Evolutionary conservation across 306 rosid species (phyloP).

Genomic region (Urtica urens): DNA sequence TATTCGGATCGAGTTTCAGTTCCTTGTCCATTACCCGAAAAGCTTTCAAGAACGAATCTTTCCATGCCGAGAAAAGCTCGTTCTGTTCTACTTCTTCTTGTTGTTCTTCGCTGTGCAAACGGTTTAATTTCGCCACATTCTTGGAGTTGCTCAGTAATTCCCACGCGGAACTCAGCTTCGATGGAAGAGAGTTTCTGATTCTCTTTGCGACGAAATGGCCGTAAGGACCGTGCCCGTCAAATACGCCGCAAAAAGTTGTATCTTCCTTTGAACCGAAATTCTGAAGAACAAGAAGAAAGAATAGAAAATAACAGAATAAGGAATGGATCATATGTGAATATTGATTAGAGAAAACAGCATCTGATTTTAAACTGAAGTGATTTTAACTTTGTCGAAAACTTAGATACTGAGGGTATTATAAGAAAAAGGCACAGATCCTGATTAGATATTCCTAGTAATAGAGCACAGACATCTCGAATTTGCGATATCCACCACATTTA

Average conservation of each 20-base stretch:
- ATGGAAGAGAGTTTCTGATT: constrained; percentile 71
- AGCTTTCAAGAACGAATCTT: constrained; percentile 51
- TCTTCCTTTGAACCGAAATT: constrained; percentile 44
- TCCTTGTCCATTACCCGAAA: constrained; percentile 68
- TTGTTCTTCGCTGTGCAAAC: constrained; percentile 9
- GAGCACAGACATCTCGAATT: too few species aligned
- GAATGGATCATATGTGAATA: too few species aligned
- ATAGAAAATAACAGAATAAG: too few species aligned
- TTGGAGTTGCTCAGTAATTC: constrained; percentile 18
- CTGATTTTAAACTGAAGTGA: too few species aligned
- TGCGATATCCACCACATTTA: too few species aligned
- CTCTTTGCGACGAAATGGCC: constrained; percentile 77
- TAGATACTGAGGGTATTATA: too few species aligned
- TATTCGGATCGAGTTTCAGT: constrained; percentile 44
- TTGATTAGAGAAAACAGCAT: too few species aligned
- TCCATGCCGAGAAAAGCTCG: constrained; percentile 24
- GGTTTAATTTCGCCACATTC: constrained; percentile 21
- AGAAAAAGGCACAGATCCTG: too few species aligned
- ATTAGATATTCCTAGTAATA: too few species aligned
- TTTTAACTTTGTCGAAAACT: too few species aligned
- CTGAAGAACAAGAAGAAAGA: constrained; percentile 18
- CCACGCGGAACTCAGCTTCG: constrained; percentile 53
- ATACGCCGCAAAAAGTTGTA: constrained; percentile 63
- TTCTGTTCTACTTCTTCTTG: background rate
- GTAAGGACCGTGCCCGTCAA: constrained; percentile 91